A percentile compares a stretch with the other conserved stretches of the same genome.
Evolutionary conservation across 371 early-diverging fungal genomes (phyloP).

Genomic region (Rhizopus microsporus): DNA sequence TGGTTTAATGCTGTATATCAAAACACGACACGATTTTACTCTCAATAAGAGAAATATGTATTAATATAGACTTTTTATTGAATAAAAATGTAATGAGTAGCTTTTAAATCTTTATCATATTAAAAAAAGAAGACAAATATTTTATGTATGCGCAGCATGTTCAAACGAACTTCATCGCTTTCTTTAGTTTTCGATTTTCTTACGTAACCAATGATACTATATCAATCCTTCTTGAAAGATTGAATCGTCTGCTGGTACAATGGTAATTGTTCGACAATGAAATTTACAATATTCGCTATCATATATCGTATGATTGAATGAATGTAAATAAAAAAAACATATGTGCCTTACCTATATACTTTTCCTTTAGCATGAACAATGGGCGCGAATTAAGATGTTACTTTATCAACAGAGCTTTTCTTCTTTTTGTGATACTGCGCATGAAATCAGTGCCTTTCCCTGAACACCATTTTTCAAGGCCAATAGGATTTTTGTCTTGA

Average conservation of each 20-base stretch:
- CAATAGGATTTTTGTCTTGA: constrained; percentile 13
- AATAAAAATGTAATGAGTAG: too few species aligned
- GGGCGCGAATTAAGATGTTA: neutral
- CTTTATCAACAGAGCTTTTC: constrained; percentile 1
- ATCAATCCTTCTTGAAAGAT: constrained; percentile 3
- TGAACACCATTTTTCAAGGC: constrained; percentile 21
- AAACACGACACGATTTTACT: neutral
- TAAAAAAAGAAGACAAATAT: too few species aligned
- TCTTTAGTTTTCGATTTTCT: neutral
- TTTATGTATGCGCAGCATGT: neutral
- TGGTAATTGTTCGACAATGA: constrained; percentile 2
- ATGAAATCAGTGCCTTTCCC: constrained; percentile 14
- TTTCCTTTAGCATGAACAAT: constrained; percentile 6
- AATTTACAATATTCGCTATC: neutral
- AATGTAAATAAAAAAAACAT: neutral
- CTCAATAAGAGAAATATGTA: neutral
- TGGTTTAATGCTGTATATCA: constrained; percentile 6
- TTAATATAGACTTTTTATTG: too few species aligned
- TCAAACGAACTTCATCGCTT: neutral
- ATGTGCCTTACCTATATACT: constrained; percentile 9
- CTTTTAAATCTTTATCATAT: too few species aligned
- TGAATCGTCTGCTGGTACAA: neutral
- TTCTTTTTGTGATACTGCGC: constrained; percentile 9
- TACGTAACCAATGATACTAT: neutral
- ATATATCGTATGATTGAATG: neutral